phyloP scores from a whole-genome alignment of 139 green algal species.

The Pleodorina starrii region DNA sequence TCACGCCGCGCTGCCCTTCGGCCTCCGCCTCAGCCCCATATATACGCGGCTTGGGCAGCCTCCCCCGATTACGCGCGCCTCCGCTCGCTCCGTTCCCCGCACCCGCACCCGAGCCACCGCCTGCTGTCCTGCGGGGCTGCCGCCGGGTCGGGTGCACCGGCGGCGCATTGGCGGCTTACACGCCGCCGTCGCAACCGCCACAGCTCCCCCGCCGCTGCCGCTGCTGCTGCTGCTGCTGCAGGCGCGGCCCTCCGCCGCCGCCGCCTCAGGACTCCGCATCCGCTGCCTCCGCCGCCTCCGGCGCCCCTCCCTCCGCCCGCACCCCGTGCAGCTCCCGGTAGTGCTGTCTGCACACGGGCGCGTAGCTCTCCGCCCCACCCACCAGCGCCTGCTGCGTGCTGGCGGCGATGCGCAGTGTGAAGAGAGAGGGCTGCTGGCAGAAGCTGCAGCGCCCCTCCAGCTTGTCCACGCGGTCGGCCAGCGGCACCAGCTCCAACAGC shows the following conservation, averaged over 20 bases:
- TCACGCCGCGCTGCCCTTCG: no score
- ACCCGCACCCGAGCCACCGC: no score
- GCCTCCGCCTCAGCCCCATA: no score
- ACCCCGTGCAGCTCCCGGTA: slow-evolving; percentile 62
- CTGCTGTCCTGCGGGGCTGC: no score
- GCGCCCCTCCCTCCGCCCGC: not conserved
- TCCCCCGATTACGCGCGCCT: no score
- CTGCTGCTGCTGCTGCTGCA: no score
- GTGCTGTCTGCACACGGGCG: slow-evolving; percentile 84
- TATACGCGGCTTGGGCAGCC: no score
- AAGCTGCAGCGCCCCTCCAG: slow-evolving; percentile 77
- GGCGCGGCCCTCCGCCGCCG: not conserved
- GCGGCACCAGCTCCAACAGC: slow-evolving; percentile 72
- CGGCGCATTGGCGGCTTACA: no score
- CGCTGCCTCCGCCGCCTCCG: not conserved
- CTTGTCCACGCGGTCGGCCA: slow-evolving; percentile 85
- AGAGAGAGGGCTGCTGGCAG: slow-evolving; percentile 73
- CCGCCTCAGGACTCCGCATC: slow-evolving; percentile 29
- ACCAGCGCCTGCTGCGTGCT: slow-evolving; percentile 78
- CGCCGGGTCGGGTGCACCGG: no score
- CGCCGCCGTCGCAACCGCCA: no score
- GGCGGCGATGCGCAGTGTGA: slow-evolving; percentile 79
- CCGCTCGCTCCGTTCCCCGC: no score
- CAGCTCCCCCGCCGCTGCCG: no score
- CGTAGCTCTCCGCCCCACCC: slow-evolving; percentile 88